These are phyloP conservation scores for Aspergillus sclerotialis DNA, from an alignment of 2,329 filamentous ascomycete genomes.

Conservation along the genomic window DNA sequence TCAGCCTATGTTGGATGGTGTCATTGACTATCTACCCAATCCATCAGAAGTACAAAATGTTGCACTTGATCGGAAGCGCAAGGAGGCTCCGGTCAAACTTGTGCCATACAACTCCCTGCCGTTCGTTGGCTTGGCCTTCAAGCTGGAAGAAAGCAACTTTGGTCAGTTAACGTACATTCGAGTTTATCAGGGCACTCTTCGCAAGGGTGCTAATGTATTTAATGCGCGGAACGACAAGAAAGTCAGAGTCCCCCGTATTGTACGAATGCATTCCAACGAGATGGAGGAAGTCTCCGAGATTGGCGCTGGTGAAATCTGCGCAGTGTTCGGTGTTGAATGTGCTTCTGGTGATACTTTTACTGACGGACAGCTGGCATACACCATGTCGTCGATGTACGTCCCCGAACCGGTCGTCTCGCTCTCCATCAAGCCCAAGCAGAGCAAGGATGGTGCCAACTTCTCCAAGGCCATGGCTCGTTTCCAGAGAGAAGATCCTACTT, in stretches of 20 bases:
- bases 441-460: slow-evolving; percentile 87
- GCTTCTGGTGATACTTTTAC: slow-evolving; percentile 98
- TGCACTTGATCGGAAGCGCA: slow-evolving; percentile 74
- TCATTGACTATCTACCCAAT: slow-evolving; percentile 93
- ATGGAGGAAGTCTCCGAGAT: slow-evolving; percentile 96
- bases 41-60: slow-evolving; percentile 82
- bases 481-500: slow-evolving; percentile 96
- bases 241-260: slow-evolving; percentile 92
- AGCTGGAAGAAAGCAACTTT: slow-evolving; percentile 98
- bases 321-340: slow-evolving; percentile 96
- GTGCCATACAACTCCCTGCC: slow-evolving; percentile 89
- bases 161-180: slow-evolving; percentile 97
- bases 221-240: slow-evolving; percentile 94
- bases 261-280: slow-evolving; percentile 98
- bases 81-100: slow-evolving; percentile 75
- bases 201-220: slow-evolving; percentile 83
- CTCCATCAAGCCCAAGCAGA: slow-evolving; percentile 92
- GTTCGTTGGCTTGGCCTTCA: slow-evolving; percentile 94
- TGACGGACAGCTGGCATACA: slow-evolving; percentile 84
- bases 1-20: slow-evolving; percentile 93
- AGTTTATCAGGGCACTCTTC: slow-evolving; percentile 89
- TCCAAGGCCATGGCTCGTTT: slow-evolving; percentile 98
- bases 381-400: slow-evolving; percentile 95
- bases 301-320: slow-evolving; percentile 94
- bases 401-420: slow-evolving; percentile 97